Evolutionary conservation across 345 rosid genomes (phyloP).

Genomic region (Hibiscus tridactylites): DNA sequence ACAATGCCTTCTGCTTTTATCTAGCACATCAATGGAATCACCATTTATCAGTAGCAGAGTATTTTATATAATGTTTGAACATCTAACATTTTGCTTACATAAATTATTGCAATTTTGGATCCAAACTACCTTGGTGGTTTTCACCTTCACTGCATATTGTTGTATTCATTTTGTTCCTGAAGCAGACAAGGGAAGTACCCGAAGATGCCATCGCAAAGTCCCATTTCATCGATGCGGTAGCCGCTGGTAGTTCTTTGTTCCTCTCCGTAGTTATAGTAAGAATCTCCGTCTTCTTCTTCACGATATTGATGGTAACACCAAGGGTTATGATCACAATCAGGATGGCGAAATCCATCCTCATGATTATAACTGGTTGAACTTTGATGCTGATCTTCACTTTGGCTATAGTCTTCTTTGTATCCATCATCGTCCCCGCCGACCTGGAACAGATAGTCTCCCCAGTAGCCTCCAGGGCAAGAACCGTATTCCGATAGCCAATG

Average conservation of each 20-base stretch:
- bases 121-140: neutral
- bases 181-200: slow-evolving; percentile 6
- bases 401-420: neutral
- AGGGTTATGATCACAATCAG: neutral
- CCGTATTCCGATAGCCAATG: neutral
- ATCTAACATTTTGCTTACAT: no score
- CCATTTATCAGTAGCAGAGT: neutral
- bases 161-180: neutral
- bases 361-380: neutral
- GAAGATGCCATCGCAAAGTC: neutral
- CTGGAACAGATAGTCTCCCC: neutral
- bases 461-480: slow-evolving; percentile 1
- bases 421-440: neutral
- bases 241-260: neutral
- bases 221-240: neutral
- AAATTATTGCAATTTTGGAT: neutral
- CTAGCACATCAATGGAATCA: neutral
- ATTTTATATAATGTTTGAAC: neutral
- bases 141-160: neutral
- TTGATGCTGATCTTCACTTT: neutral
- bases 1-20: neutral
- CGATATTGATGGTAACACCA: neutral
- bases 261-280: neutral
- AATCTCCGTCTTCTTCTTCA: neutral
- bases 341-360: neutral